Evolutionary conservation across 169 alveolate species (phyloP), one percentile per base, ranked within the genome.

Genomic region (Eimeria necatrix): DNA sequence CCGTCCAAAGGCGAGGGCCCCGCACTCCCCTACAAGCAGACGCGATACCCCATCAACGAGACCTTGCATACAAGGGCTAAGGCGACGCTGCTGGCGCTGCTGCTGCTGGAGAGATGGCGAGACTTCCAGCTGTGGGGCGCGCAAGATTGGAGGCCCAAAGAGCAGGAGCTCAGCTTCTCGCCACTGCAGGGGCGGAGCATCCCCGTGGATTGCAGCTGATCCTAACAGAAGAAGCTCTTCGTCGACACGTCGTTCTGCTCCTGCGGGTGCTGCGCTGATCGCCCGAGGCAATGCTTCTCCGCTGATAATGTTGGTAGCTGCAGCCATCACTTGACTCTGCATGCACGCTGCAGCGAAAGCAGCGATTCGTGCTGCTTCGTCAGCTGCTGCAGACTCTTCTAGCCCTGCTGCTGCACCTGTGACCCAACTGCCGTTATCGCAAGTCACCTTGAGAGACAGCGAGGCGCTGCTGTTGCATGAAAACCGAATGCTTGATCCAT

Each of bases 11-110:
- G 91, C 95, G 22, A 91, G 52, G 14, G 95, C 95, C 26, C 95
- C 95, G 80, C 95, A 91, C 73, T 91, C 95, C 68, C 95, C 95
- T 2, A 81, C 91, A 16, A 81, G 91, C 10, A 81, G 91, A 49
- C 73, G 49, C 53, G 91, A 81, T 4, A 81, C 73, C 14, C 68
- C 91, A 18, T 6, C 73, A 53, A 81, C 74, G 51, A 81, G 91
- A 5, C 53, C 91, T 3, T 26, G 52, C 59, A 81, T 24, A 73
- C 91, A 81, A 6, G 91, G 91, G 41, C 91, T 81, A 48, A 81
- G 64, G 20, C 53, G 91, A 51, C 46, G 87, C 41, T 76, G 87
- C 64, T 76, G 87, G 7, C 46, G 87, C 20, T 76, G 87, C 64
- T 76, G 87, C 73, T 81, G 91, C 46, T 56, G 87, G 48, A 41